Conservation (phyloP, 495 filamentous ascomycete species). For the Xylaria intraflava region DNA sequence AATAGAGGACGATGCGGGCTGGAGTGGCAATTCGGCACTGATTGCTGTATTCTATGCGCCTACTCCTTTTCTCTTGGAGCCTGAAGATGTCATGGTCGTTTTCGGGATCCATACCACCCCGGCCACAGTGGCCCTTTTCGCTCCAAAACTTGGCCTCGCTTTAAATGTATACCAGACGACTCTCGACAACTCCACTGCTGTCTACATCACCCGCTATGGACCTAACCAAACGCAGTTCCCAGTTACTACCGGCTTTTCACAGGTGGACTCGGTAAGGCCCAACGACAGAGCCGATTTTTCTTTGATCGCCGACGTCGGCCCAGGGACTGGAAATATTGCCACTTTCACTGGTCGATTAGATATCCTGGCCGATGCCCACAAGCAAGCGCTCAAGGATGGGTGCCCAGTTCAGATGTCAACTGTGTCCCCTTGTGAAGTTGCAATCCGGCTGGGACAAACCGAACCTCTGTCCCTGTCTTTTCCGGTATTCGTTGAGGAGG, state of each 20-base stretch:
- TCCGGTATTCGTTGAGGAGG: neutral
- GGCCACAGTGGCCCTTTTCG: neutral
- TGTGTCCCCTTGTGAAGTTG: neutral
- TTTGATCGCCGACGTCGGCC: neutral
- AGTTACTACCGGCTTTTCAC: neutral
- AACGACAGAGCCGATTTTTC: neutral
- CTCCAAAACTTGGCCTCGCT: neutral
- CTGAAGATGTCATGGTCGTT: neutral
- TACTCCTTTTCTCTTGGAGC: slow-evolving; percentile 11
- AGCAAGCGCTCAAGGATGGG: neutral
- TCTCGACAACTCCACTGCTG: slow-evolving; percentile 17
- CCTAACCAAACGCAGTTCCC: slow-evolving; percentile 12
- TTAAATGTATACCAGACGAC: slow-evolving; percentile 15
- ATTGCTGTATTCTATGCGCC: slow-evolving; percentile 22
- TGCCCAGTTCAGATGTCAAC: neutral
- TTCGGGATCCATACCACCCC: neutral
- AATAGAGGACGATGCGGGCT: slow-evolving; percentile 18
- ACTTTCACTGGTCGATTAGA: neutral
- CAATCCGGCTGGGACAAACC: neutral
- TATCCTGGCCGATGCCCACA: neutral
- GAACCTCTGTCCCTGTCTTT: neutral
- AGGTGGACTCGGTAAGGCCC: neutral
- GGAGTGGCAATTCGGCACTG: slow-evolving; percentile 15
- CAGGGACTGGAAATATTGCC: neutral
- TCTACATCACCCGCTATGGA: slow-evolving; percentile 30